Conservation (phyloP, 176 grass and related monocot species). For the Pharus latifolius region DNA sequence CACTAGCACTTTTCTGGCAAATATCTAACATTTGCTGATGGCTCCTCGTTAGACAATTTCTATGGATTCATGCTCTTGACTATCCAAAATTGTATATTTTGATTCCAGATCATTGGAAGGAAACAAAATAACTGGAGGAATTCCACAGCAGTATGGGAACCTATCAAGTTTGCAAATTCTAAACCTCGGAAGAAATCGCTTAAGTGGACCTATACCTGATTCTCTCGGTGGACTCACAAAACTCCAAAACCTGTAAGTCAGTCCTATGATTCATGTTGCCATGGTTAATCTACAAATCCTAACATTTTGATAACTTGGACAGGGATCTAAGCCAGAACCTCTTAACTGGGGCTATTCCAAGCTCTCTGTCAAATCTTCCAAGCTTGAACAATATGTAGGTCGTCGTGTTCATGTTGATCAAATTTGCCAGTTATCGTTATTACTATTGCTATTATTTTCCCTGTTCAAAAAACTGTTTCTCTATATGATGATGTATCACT, state of each 20-base stretch:
- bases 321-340: conserved; percentile 75
- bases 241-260: conserved; percentile 76
- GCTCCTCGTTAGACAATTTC: no score
- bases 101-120: conserved; percentile 45
- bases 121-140: conserved; percentile 74
- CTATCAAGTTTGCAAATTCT: conserved; percentile 60
- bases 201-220: conserved; percentile 68
- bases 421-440: background rate
- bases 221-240: conserved; percentile 47
- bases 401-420: conserved; percentile 2
- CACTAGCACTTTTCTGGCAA: background rate
- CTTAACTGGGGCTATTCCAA: conserved; percentile 57
- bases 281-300: background rate
- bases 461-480: conserved; percentile 4
- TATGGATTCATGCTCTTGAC: no score
- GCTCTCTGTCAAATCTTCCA: conserved; percentile 39
- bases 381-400: conserved; percentile 71
- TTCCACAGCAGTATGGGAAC: conserved; percentile 64
- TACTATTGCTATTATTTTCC: background rate
- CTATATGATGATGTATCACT: conserved; percentile 6
- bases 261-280: background rate
- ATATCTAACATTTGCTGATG: background rate
- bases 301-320: conserved; percentile 13
- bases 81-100: conserved; percentile 2
- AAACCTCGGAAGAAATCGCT: conserved; percentile 46